Evolutionary conservation across 768 basidiomycete species (phyloP).

Genomic region (Kwoniella heveanensis): DNA sequence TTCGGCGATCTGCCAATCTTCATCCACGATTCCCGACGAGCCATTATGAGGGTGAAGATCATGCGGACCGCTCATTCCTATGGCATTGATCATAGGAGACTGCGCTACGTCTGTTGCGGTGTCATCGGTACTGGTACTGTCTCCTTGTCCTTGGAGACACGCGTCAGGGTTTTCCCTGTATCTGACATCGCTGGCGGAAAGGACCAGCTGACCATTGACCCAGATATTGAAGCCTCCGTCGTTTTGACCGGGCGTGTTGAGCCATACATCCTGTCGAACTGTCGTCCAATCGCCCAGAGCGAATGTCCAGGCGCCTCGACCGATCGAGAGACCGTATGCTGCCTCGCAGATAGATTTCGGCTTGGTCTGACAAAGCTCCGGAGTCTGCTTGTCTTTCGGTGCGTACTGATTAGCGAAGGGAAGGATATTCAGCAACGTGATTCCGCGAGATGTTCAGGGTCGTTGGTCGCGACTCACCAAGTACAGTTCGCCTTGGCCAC

Average conservation of each 20-base stretch:
- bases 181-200: slow-evolving; percentile 54
- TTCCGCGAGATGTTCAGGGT: background rate
- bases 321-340: slow-evolving; percentile 73
- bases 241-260: slow-evolving; percentile 73
- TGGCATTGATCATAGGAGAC: slow-evolving; percentile 10
- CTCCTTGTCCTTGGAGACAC: slow-evolving; percentile 17
- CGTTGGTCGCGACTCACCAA: slow-evolving; percentile 60
- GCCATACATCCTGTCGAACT: slow-evolving; percentile 67
- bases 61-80: slow-evolving; percentile 1
- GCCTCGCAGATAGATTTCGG: slow-evolving; percentile 67
- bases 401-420: slow-evolving; percentile 63
- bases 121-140: slow-evolving; percentile 1
- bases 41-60: slow-evolving; percentile 2
- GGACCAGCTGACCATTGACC: slow-evolving; percentile 65
- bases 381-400: slow-evolving; percentile 69
- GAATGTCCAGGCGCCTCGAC: slow-evolving; percentile 71
- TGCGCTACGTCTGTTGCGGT: background rate
- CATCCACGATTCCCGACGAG: slow-evolving; percentile 1
- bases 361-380: slow-evolving; percentile 63
- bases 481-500: slow-evolving; percentile 65
- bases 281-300: slow-evolving; percentile 69
- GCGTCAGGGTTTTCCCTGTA: slow-evolving; percentile 28
- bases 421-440: background rate
- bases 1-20: slow-evolving; percentile 24
- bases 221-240: slow-evolving; percentile 69